phyloP scores from a whole-genome alignment of 1,139 yeast species.

The Candida neerlandica region DNA sequence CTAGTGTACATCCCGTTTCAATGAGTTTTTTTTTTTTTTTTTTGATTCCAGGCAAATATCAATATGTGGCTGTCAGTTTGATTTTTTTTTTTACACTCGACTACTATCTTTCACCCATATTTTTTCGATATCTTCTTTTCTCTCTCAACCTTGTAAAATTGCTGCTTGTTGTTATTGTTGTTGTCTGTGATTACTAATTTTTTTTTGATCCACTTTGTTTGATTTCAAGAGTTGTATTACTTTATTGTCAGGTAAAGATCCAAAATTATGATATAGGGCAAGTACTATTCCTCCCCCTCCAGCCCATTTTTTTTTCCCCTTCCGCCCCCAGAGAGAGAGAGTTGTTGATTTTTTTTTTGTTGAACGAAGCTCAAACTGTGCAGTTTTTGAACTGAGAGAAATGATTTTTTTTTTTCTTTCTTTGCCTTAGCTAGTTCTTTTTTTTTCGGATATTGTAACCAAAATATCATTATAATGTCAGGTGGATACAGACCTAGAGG shows the following conservation, averaged over 20 bases:
- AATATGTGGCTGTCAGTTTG: no score
- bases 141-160: neutral
- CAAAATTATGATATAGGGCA: no score
- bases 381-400: neutral
- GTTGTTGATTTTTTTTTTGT: neutral
- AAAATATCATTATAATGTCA: slow-evolving; percentile 30
- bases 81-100: no score
- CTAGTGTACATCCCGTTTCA: no score
- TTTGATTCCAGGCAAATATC: no score
- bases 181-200: neutral
- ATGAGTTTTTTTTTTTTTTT: no score
- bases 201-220: neutral
- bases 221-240: no score
- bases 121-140: neutral
- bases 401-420: neutral
- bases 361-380: neutral
- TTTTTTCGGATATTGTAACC: neutral
- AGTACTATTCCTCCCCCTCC: neutral
- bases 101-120: neutral
- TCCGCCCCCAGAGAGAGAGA: neutral
- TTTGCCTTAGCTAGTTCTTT: neutral
- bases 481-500: slow-evolving; percentile 40
- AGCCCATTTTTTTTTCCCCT: neutral
- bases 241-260: no score
- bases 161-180: neutral